Base-by-base conservation (phyloP, 169 alveolate genomes). In the Theileria parva region DNA sequence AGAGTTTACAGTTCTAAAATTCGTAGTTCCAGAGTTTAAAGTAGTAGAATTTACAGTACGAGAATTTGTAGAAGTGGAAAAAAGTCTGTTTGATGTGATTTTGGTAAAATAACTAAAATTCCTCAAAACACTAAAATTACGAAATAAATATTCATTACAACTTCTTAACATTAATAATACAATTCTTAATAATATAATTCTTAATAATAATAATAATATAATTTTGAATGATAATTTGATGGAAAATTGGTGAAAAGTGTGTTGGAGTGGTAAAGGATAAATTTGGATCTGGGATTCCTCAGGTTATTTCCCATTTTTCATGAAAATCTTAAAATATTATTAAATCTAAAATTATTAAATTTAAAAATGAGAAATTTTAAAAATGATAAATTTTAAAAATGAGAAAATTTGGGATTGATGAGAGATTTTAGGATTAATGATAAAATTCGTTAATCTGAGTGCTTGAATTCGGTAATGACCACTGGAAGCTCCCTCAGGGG, bases 401-500 rank as follows among this genome's bases (percentile, higher is more conserved):
- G n/a, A n/a, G n/a, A n/a, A n/a, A n/a, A n/a, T n/a, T n/a, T n/a
- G n/a, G n/a, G n/a, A n/a, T n/a, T n/a, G n/a, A 21, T 25, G 27
- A 64, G 5, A 64, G 13, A 6, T 64, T 64, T 30, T 6, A 64
- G 13, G 34, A 64, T 15, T 37, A 37, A 37, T 37, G 64, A 21
- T 55, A n/a, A 55, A n/a, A n/a, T 55, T n/a, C 64, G 27, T n/a
- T 64, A 48, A 12, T 55, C 23, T 67, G 5, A 19, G 3, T 55
- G 2, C 30, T 67, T 13, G 23, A 27, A 15, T 39, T 53, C 15
- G 4, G 69, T 48, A 21, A 75, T 75, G 83, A 53, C 79, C 9
- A 19, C 39, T 9, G 83, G 83, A 34, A 75, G 80, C 11, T 63
- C 80, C 1, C 59, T 75, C 17, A 77, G 83, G 7, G 76, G 85